Evolutionary conservation across 306 rosid genomes (phyloP), one percentile per base, ranked within the genome.

Genomic region (Pueraria montana): DNA sequence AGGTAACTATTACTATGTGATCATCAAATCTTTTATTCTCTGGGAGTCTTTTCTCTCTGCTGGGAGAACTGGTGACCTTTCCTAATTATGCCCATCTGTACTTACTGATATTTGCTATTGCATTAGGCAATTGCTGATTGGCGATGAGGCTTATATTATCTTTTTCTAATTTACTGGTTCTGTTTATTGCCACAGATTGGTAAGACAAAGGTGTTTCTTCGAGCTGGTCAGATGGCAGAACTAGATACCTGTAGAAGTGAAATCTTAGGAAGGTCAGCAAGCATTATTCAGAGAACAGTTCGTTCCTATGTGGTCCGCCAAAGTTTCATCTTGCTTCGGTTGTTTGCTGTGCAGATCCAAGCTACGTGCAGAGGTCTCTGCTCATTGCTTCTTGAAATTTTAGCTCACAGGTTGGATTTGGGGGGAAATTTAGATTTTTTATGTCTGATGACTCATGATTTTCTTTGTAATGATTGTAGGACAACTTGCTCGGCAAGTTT

Each of bases 141-240:
- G 74, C 16, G 8, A 46, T 27, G 30, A 64, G 74, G 17, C 30
- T 42, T 49, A 26, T 59, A 71, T 48, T 66, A 14, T 72, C 16
- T 14, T 48, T 77, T 38, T 77, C 34, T 61, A 36, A 58, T 49
- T 50, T 64, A 65, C 36, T 73, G 52, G 42, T 79, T n/a, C 48
- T 81, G 46, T 82, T 77, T 64, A 32, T 73, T 88, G 74, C 81
- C 65, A 82, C 89, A 93, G 98, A 90, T 91, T 88, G 98, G 98
- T 81, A 93, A 89, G 85, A 91, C 94, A 11, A 93, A 93, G 89
- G 89, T 91, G 58, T 93, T 93, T 86, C 94, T 93, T 76, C 89
- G 98, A 88, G 94, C 98, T 49, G 98, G 98, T 55, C 98, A 93
- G 74, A 90, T 93, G 96, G 98, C 98, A 7, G 98, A 93, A 46